These are phyloP conservation scores for Dictyostelium purpureum DNA, from an alignment of 78 protist species.

Conservation along the genomic window DNA sequence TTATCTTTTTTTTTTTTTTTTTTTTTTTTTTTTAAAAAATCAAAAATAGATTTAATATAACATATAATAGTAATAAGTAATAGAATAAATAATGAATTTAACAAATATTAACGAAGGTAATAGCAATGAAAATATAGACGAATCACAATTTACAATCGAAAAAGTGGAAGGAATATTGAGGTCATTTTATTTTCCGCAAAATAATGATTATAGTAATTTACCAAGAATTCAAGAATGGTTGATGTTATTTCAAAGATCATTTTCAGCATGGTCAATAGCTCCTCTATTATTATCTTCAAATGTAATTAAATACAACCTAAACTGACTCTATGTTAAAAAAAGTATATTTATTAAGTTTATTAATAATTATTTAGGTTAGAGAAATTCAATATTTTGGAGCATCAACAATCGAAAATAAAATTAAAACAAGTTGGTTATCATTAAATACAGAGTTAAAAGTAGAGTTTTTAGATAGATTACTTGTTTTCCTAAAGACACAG, in stretches of 20 bases:
- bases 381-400: conserved; percentile 76
- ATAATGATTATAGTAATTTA: background rate
- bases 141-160: conserved; percentile 3
- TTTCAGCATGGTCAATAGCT: conserved; percentile 18
- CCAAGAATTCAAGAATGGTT: conserved; percentile 32
- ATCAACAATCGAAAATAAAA: conserved; percentile 58
- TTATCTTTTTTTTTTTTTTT: no score
- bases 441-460: background rate
- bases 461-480: conserved; percentile 14
- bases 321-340: no score
- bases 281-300: conserved; percentile 18
- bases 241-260: conserved; percentile 29
- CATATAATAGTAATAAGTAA: background rate
- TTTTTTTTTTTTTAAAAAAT: no score
- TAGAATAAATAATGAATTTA: background rate
- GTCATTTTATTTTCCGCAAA: conserved; percentile 17
- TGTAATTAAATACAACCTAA: background rate
- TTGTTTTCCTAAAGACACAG: background rate
- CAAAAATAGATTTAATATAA: no score
- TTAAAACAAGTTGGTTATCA: conserved; percentile 27
- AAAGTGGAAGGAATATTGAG: background rate
- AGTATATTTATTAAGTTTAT: no score
- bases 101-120: background rate
- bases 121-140: background rate
- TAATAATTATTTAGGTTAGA: background rate